Base-by-base conservation (phyloP, 306 rosid species). In the Citrullus colocynthis region DNA sequence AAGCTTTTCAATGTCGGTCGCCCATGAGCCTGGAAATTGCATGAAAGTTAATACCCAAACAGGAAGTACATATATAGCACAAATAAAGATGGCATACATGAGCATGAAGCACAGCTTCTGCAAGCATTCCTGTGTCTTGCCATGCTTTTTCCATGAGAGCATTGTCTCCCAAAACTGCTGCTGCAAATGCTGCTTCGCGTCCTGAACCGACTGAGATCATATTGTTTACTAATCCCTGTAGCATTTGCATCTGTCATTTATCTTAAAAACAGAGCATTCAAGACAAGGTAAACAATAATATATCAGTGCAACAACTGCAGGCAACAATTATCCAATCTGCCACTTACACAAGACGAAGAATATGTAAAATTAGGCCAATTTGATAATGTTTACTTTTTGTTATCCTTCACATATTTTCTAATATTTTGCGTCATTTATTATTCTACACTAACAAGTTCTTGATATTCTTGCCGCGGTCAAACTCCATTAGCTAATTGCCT, bases 61-160 rank as follows among this genome's bases (percentile, higher is more conserved):
- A 37, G 74, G 74, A 71, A 74, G 32, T 55, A 77, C 62, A 59
- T 36, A 67, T 52, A 78, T 60, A 49, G 57, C 52, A 81, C 86
- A 54, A 37, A 57, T 28, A 34, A 79, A 78, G 45, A 48, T 32
- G 52, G 54, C 80, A 71, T 91, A 92, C 99, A 62, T 96, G 98
- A 82, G 99, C 91, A 85, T 96, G 99, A 84, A 96, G 98, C 81
- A 96, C 99, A 65, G 99, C 98, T 83, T 96, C 99, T 6, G 98
- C 99, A 36, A 88, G 91, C 99, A 96, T 92, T 82, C 99, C 99
- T 18, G 98, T 96, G 72, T 96, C 99, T 85, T 92, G 99, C 98
- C 98, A 96, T 8, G 98, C 97, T 91, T 89, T 96, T 78, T 96
- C 99, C 99, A 96, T 96, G 20, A 92, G 91, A 48, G 90, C 97